Percentiles rank a stretch among this genome's conserved stretches.
Conservation (phyloP, 164 flowering plant genomes). For the Protea cynaroides region DNA sequence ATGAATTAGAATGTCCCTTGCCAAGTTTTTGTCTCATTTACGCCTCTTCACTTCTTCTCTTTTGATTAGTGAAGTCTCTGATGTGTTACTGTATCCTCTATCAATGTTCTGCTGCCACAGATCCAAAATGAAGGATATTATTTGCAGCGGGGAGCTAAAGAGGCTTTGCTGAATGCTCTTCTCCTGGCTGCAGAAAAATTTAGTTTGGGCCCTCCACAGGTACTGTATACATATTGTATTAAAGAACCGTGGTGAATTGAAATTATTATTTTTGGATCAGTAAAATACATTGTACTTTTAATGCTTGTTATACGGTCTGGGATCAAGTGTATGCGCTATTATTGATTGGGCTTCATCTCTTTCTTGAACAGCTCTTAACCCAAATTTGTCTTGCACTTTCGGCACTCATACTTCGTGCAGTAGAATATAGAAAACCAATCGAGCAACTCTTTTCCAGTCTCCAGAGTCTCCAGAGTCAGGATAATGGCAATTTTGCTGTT, state of each 20-base stretch:
- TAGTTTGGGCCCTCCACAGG: constrained; percentile 86
- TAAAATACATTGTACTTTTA: not conserved
- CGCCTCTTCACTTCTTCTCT: too few species aligned
- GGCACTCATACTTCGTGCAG: constrained; percentile 67
- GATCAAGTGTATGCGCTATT: not conserved
- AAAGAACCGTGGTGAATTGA: not conserved
- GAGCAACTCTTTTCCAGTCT: constrained; percentile 80
- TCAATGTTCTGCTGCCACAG: constrained; percentile 28
- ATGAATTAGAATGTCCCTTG: too few species aligned
- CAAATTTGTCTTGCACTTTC: constrained; percentile 94
- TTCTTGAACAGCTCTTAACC: constrained; percentile 67
- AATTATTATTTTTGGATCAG: not conserved
- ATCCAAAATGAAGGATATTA: constrained; percentile 78
- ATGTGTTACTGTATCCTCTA: not conserved
- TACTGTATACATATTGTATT: constrained; percentile 13
- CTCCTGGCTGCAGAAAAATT: constrained; percentile 78
- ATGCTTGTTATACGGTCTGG: not conserved
- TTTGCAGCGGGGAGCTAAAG: constrained; percentile 68
- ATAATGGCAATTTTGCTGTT: constrained; percentile 67
- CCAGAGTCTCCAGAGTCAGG: constrained; percentile 61
- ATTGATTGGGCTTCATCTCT: constrained; percentile 2
- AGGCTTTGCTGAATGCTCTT: constrained; percentile 75
- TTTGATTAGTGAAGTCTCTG: not conserved
- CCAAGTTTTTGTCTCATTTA: too few species aligned
- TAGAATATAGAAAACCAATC: constrained; percentile 67